A percentile compares a stretch with the other conserved stretches of the same genome.
These are phyloP conservation scores for Penicillium fimorum DNA, from an alignment of 495 filamentous ascomycete species.

Conservation along the genomic window DNA sequence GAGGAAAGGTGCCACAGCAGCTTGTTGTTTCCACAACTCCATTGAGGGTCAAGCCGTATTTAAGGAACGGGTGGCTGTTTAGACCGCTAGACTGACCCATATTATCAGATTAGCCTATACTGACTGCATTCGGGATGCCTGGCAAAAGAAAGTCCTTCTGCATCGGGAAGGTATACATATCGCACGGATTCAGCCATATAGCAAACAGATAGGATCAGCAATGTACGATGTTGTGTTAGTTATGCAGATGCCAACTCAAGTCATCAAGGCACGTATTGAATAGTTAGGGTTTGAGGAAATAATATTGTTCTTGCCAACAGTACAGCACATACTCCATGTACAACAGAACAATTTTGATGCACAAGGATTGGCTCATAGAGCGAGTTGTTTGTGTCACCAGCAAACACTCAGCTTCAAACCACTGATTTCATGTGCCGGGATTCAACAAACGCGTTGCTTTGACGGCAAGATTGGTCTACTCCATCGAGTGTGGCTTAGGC, in stretches of 20 bases:
- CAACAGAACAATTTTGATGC: not conserved
- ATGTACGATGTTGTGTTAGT: not conserved
- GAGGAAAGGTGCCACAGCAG: not conserved
- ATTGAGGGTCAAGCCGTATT: not conserved
- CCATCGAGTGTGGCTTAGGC: not conserved
- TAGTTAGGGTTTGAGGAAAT: not conserved
- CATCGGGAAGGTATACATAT: conserved; percentile 8
- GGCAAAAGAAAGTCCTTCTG: conserved; percentile 13
- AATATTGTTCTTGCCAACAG: not conserved
- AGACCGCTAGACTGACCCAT: not conserved
- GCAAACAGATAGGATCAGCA: not conserved
- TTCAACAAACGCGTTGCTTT: not conserved
- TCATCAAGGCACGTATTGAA: not conserved
- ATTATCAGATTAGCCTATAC: not conserved
- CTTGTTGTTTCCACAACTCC: not conserved
- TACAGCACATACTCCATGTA: not conserved
- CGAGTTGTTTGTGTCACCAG: not conserved
- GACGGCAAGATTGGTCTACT: not conserved
- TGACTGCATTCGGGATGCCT: conserved; percentile 24
- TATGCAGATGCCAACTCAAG: not conserved
- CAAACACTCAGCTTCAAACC: not conserved
- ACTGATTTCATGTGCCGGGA: not conserved
- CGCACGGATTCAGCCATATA: not conserved
- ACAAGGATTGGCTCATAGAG: not conserved
- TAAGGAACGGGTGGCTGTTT: not conserved